These are phyloP conservation scores for Aspergillus heteromorphus DNA, from an alignment of 495 filamentous ascomycete genomes.

Conservation along the genomic window DNA sequence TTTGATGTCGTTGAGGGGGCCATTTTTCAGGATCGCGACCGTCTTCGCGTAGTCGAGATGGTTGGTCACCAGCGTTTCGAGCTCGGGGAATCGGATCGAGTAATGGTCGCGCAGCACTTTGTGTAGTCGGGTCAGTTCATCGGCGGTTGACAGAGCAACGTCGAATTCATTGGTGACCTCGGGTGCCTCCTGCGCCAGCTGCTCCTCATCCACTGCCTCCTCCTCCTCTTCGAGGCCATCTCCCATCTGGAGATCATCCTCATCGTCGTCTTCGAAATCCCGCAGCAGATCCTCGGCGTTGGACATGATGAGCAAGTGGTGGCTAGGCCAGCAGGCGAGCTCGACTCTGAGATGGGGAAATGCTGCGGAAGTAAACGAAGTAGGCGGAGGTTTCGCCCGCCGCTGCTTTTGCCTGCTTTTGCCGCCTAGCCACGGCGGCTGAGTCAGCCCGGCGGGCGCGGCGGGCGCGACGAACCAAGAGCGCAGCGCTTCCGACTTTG, in stretches of 20 bases:
- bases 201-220: slow-evolving; percentile 23
- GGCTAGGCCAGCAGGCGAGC: neutral
- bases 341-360: neutral
- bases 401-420: slow-evolving; percentile 3
- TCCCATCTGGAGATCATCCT: slow-evolving; percentile 28
- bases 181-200: slow-evolving; percentile 11
- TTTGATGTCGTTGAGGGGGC: slow-evolving; percentile 86
- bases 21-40: slow-evolving; percentile 89
- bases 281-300: slow-evolving; percentile 42
- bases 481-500: slow-evolving; percentile 19
- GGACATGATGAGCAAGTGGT: slow-evolving; percentile 28
- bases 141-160: slow-evolving; percentile 84
- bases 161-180: slow-evolving; percentile 76
- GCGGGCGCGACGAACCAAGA: slow-evolving; percentile 20
- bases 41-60: slow-evolving; percentile 94
- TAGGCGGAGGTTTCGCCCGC: neutral
- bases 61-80: slow-evolving; percentile 89
- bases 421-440: slow-evolving; percentile 8
- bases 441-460: slow-evolving; percentile 18
- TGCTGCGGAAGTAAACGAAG: neutral
- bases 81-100: slow-evolving; percentile 85
- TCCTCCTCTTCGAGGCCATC: slow-evolving; percentile 18
- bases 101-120: slow-evolving; percentile 96
- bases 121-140: slow-evolving; percentile 87
- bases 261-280: slow-evolving; percentile 40